Percentiles rank a stretch among this genome's conserved stretches.
phyloP scores from a whole-genome alignment of 140 eudicot species.

The Oenanthe javanica region DNA sequence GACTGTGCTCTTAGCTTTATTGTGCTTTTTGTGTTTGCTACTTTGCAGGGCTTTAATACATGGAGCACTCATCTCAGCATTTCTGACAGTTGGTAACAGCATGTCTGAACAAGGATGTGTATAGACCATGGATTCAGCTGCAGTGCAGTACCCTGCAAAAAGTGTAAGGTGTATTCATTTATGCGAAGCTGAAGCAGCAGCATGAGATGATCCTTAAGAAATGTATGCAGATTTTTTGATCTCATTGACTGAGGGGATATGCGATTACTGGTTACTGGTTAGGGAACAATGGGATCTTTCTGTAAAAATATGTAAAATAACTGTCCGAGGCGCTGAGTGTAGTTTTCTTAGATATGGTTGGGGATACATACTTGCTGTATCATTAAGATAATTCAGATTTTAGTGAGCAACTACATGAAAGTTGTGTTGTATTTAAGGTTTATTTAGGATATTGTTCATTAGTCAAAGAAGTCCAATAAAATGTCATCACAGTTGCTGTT shows the following conservation, averaged over 20 bases:
- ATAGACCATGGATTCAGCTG: constrained; percentile 20
- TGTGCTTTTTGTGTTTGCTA: neutral
- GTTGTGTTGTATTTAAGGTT: neutral
- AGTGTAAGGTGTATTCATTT: neutral
- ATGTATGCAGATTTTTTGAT: constrained; percentile 1
- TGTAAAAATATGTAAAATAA: neutral
- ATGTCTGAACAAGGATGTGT: constrained; percentile 98
- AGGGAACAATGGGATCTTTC: neutral
- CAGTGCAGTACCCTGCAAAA: neutral
- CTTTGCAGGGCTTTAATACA: constrained; percentile 67
- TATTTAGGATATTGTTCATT: neutral
- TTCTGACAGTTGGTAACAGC: constrained; percentile 66
- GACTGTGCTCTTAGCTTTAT: neutral
- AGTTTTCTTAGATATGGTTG: neutral
- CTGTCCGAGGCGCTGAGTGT: neutral
- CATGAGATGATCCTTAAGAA: neutral
- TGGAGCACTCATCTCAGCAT: constrained; percentile 85
- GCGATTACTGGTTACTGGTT: neutral
- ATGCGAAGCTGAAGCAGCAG: neutral
- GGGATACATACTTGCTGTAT: neutral
- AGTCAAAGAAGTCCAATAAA: neutral
- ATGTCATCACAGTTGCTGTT: neutral
- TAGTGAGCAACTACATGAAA: neutral
- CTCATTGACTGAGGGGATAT: neutral
- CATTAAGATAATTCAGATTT: neutral